Evolutionary conservation across 2,329 filamentous ascomycete genomes (phyloP), one percentile per base, ranked within the genome.

Genomic region (Aspergillus sp.): DNA sequence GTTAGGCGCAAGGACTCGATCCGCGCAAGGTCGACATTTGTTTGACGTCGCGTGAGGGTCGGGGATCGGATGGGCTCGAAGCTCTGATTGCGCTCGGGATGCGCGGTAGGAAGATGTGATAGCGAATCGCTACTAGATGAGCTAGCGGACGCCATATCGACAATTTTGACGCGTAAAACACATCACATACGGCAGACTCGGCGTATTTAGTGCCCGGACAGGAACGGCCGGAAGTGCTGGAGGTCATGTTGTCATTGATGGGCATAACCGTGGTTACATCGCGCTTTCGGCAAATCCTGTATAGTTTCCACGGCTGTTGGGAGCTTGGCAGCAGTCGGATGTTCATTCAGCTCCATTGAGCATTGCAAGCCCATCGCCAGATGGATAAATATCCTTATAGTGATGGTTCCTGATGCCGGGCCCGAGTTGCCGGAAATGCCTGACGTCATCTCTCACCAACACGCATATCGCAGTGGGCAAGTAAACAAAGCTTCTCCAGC

Each of bases 1-100:
- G 65, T 62, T 3, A 64, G 51, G n/a, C 59, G 57, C 17, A 60
- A 61, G 4, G 62, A 65, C 11, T 67, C 55, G 41, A 65, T 65
- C n/a, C 64, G 63, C 26, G 64, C 61, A 26, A 67, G 47, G 19
- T 65, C 63, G 30, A 67, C 57, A n/a, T 54, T 58, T 9, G 58
- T 65, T 20, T 57, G 55, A 8, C 56, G 63, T 2, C 63, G 63
- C 33, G 53, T 57, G 30, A 61, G 45, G 30, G 33, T 59, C 44
- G 32, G 42, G 3, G 43, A 46, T 19, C 36, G 43, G 5, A 46
- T 40, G 17, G 43, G 26, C 17, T 24, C 45, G 17, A 36, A 45
- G 11, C 13, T 26, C 10, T 20, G 16, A n/a, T 41, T 22, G 11
- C 38, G 36, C n/a, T 26, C 30, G 10, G 50, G 45, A n/a, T 47